Percentiles rank a stretch among this genome's conserved stretches.
phyloP scores from a whole-genome alignment of 305 asterid species.

The Plantago coronopus region DNA sequence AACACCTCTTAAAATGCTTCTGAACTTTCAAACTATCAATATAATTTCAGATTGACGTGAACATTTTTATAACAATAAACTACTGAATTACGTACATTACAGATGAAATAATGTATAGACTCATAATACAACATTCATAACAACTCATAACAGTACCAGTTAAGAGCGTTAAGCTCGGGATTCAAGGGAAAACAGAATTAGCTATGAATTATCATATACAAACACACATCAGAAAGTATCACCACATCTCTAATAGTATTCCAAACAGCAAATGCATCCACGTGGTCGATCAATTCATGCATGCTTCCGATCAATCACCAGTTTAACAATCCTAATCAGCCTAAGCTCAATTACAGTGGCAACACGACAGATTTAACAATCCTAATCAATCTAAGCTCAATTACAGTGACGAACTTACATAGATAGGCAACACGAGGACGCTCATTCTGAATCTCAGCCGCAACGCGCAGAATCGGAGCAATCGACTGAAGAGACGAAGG shows the following conservation, averaged over 20 bases:
- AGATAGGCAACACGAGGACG: slow-evolving; percentile 97
- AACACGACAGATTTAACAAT: slow-evolving; percentile 48
- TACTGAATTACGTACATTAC: too few species aligned
- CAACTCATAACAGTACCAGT: not conserved
- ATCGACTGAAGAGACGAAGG: slow-evolving; percentile 92
- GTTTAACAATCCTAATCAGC: too few species aligned
- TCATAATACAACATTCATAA: too few species aligned
- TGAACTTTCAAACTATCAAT: not conserved
- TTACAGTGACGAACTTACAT: slow-evolving; percentile 39
- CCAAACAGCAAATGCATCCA: not conserved
- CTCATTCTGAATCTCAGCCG: slow-evolving; percentile 71
- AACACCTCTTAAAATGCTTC: not conserved
- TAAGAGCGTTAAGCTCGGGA: not conserved
- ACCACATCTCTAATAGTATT: not conserved
- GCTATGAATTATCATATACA: not conserved
- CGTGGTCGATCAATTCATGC: not conserved
- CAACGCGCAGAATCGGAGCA: slow-evolving; percentile 93
- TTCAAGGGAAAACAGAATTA: not conserved
- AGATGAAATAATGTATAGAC: too few species aligned
- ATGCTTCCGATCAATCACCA: not conserved
- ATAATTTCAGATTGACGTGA: not conserved
- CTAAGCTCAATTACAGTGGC: slow-evolving; percentile 25
- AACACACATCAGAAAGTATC: not conserved
- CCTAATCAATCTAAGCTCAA: not conserved
- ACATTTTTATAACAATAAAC: not conserved